Evolutionary conservation across 805 yeast genomes (phyloP).

Genomic region (Priceomyces carsonii): DNA sequence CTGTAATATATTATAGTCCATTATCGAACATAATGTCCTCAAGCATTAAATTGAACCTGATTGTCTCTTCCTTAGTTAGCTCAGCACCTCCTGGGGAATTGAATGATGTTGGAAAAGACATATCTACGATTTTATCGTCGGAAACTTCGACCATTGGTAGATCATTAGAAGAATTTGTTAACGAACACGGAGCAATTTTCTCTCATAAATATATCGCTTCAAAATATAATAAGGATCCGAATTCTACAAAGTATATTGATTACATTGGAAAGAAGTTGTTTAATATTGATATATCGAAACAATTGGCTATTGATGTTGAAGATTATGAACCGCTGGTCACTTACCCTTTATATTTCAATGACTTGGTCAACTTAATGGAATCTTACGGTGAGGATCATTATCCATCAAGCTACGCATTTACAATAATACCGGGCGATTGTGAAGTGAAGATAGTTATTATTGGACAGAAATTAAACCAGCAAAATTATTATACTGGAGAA

Average conservation of each 20-base stretch:
- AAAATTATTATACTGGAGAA: slow-evolving; percentile 85
- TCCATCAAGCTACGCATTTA: slow-evolving; percentile 54
- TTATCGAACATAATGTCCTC: slow-evolving; percentile 15
- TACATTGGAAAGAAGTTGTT: slow-evolving; percentile 48
- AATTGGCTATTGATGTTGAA: slow-evolving; percentile 55
- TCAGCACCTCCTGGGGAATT: slow-evolving; percentile 44
- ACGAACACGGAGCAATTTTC: slow-evolving; percentile 30
- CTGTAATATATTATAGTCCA: too few relatives aligned
- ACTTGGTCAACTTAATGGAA: slow-evolving; percentile 34
- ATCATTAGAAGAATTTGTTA: slow-evolving; percentile 28
- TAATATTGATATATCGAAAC: slow-evolving; percentile 56
- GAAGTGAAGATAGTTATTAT: slow-evolving; percentile 55
- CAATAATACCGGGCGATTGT: slow-evolving; percentile 38
- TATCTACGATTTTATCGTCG: slow-evolving; percentile 22
- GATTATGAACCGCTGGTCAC: slow-evolving; percentile 22
- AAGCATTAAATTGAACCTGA: slow-evolving; percentile 24
- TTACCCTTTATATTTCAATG: slow-evolving; percentile 30
- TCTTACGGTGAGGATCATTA: slow-evolving; percentile 65
- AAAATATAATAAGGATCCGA: slow-evolving; percentile 29
- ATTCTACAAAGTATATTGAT: slow-evolving; percentile 53
- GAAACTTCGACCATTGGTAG: slow-evolving; percentile 22
- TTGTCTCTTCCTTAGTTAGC: slow-evolving; percentile 31
- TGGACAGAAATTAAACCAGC: slow-evolving; percentile 70
- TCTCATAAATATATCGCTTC: slow-evolving; percentile 33
- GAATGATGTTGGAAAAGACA: slow-evolving; percentile 24